phyloP scores from a whole-genome alignment of 345 rosid genomes.

The Hibiscus syriacus region DNA sequence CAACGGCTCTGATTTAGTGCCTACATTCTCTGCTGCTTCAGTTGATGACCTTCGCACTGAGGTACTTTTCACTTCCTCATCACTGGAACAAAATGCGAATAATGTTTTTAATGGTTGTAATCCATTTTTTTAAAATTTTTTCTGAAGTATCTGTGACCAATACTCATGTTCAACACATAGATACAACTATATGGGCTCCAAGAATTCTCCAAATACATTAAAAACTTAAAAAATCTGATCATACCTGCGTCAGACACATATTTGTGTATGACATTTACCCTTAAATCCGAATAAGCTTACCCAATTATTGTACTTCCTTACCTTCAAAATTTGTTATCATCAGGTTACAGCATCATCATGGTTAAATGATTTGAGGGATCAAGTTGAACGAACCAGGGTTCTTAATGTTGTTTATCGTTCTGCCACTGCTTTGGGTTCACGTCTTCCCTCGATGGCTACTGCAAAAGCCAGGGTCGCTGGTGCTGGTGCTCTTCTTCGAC shows the following conservation, averaged over 20 bases:
- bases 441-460: constrained; percentile 81
- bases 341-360: constrained; percentile 95
- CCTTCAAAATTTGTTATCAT: constrained; percentile 11
- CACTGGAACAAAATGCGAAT: background rate
- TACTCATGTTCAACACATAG: background rate
- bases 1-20: constrained; percentile 94
- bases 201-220: background rate
- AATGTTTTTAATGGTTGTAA: background rate
- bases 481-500: constrained; percentile 85
- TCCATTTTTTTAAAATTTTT: background rate
- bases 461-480: constrained; percentile 95
- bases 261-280: background rate
- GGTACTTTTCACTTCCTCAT: constrained; percentile 35
- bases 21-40: constrained; percentile 86
- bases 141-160: background rate
- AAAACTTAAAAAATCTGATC: background rate
- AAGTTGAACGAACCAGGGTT: constrained; percentile 81
- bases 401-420: constrained; percentile 87
- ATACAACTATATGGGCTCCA: background rate
- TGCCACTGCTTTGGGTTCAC: constrained; percentile 92
- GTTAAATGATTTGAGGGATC: constrained; percentile 91
- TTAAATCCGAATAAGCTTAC: background rate
- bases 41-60: constrained; percentile 90
- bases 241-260: background rate
- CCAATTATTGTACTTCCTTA: background rate